Evolutionary conservation across 129 eudicot genomes (phyloP), one percentile per base, ranked within the genome.

Genomic region (Calendula officinalis): DNA sequence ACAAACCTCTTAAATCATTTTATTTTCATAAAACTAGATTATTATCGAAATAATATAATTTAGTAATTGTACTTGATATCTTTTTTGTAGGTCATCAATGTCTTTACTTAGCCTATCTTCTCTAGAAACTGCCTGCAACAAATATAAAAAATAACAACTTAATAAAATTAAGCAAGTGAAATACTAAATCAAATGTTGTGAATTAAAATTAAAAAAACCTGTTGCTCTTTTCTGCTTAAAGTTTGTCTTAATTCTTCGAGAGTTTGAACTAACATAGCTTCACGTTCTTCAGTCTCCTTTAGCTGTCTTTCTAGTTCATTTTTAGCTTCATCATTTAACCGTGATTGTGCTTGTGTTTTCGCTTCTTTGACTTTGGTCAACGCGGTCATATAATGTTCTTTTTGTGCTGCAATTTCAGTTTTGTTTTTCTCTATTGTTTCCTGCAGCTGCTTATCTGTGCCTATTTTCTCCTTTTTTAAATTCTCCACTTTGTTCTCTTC

Each of bases 401-500:
- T 92, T 84, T 85, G 96, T 62, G 84, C 60, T 42, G 86, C 70
- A 70, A 92, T 78, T 80, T 88, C 99, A 46, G 71, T 83, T 56
- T 92, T 83, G 66, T 85, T 89, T 64, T 81, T 92, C 61, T 85
- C 96, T 66, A 72, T 83, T 72, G 89, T 79, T 85, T 92, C 99
- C 66, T 92, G 99, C 11, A 88, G 83, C 82, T 85, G 72, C 66
- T 92, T 85, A 66, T 92, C 96, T 17, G 87, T 83, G 67, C 86
- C 87, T 50, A 82, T 68, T 75, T 92, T 92, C 15, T 92, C 95
- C 70, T 66, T 83, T 71, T 86, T 92, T 56, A 85, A 72, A 72
- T 78, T 88, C 64, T 88, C 99, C 51, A 88, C 83, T 79, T 81
- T 85, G 69, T 81, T 92, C 78, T 88, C 96, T 83, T 92, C 92